Evolutionary conservation across 768 basidiomycete species (phyloP), one percentile per base, ranked within the genome.

Genomic region (Kwoniella sp.): DNA sequence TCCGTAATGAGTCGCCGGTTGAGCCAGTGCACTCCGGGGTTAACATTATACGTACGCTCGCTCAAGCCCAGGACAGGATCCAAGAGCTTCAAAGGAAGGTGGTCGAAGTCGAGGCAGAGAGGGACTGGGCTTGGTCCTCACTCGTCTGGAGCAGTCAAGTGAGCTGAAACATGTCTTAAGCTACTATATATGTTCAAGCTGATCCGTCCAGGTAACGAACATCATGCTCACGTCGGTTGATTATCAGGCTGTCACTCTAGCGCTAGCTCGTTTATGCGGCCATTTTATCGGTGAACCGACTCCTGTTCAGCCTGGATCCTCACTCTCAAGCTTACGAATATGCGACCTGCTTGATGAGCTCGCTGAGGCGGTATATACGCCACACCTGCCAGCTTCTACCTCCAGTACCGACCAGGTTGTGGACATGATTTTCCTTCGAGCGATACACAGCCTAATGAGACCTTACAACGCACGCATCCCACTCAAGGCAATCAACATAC

Each of bases 191-290:
- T n/a, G n/a, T n/a, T n/a, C 25, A 5, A 5, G 20, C 41, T n/a
- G 3, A 12, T 28, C 41, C 14, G 15, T 40, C 39, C 39, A 42
- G 40, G 25, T 42, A 9, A 12, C 40, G 19, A 23, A 42, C 15
- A 23, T 17, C 17, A 2, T 44, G 43, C 12, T 44, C 4, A 8
- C 23, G 5, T 17, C 17, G 11, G 15, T 4, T 19, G 8, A 26
- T 19, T 19, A 28, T 14, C n/a, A 15, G 4, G 10, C 2, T 12
- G 22, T 27, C 25, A 44, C 28, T 5, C 2, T 26, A 20, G 14
- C 32, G 17, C n/a, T 27, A n/a, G 43, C 28, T 44, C 43, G 25
- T 17, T 29, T 44, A 9, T 44, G 43, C 43, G 28, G 43, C 28
- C 23, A 31, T 12, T 44, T 29, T 19, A 6, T 17, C 36, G 5